These are phyloP conservation scores for Periconia sp. DNA, from an alignment of 2,329 filamentous ascomycete species.

Conservation along the genomic window DNA sequence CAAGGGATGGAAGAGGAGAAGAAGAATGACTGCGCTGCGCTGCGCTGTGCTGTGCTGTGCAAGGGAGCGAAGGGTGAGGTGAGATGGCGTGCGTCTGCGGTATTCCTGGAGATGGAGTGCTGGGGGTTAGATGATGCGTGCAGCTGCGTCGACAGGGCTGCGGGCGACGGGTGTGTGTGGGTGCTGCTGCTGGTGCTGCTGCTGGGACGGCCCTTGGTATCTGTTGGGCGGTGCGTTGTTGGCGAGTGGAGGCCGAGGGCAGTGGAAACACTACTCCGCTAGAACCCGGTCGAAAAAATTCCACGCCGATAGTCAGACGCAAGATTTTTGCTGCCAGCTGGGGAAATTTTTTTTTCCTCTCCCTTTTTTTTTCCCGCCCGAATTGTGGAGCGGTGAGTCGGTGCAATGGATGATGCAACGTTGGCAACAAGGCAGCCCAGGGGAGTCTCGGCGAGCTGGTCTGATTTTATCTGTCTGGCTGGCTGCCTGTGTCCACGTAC, in stretches of 20 bases:
- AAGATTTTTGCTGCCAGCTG: conserved; percentile 9
- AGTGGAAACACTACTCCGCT: conserved; percentile 1
- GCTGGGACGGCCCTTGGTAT: background rate
- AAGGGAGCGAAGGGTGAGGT: background rate
- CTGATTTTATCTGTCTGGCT: too few species aligned
- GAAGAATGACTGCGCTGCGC: too few species aligned
- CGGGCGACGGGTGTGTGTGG: too few species aligned
- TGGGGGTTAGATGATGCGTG: conserved; percentile 2
- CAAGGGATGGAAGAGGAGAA: too few species aligned
- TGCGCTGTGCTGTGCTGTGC: too few species aligned
- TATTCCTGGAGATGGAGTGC: background rate
- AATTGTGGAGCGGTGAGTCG: conserved; percentile 6
- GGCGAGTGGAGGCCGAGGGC: conserved; percentile 3
- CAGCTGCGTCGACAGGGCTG: conserved; percentile 5
- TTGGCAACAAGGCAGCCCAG: background rate
- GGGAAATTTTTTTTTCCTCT: background rate
- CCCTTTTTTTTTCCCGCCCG: background rate
- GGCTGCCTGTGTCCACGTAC: background rate
- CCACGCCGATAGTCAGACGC: conserved; percentile 1
- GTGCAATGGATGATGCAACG: conserved; percentile 5
- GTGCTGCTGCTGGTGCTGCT: background rate
- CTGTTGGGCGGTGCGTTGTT: background rate
- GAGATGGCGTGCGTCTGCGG: conserved; percentile 24
- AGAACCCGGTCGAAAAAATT: background rate
- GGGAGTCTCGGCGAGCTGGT: conserved; percentile 6